A percentile compares a stretch with the other conserved stretches of the same genome.
phyloP scores from a whole-genome alignment of 1,139 yeast species.

The Hanseniaspora gamundiae region DNA sequence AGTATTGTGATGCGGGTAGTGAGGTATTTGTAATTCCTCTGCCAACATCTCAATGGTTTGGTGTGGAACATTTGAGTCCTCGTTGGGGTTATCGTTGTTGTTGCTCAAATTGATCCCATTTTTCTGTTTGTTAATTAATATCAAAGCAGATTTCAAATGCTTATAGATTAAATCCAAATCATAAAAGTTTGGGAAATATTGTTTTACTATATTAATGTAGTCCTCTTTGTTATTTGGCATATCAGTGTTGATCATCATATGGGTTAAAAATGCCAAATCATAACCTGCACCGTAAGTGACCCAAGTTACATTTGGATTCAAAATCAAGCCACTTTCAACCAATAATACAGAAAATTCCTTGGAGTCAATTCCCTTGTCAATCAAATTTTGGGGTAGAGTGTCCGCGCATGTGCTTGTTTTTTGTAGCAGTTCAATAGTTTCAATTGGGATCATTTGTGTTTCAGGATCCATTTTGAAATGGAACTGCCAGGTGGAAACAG shows the following conservation, averaged over 20 bases:
- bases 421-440: slow-evolving; percentile 60
- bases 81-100: slow-evolving; percentile 13
- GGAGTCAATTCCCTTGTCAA: slow-evolving; percentile 58
- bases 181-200: slow-evolving; percentile 71
- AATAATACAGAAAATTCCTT: slow-evolving; percentile 74
- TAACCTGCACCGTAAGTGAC: slow-evolving; percentile 89
- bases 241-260: slow-evolving; percentile 59
- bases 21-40: slow-evolving; percentile 46
- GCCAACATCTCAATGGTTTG: slow-evolving; percentile 29
- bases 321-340: slow-evolving; percentile 74
- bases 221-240: slow-evolving; percentile 79
- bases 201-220: slow-evolving; percentile 57
- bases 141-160: slow-evolving; percentile 27
- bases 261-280: slow-evolving; percentile 80
- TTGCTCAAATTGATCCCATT: slow-evolving; percentile 7
- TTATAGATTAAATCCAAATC: slow-evolving; percentile 76
- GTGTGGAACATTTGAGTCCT: slow-evolving; percentile 15
- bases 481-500: slow-evolving; percentile 88
- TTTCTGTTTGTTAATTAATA: slow-evolving; percentile 3
- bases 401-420: slow-evolving; percentile 79
- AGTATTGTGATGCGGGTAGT: slow-evolving; percentile 38
- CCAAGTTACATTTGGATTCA: slow-evolving; percentile 72
- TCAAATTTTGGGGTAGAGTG: slow-evolving; percentile 40
- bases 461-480: slow-evolving; percentile 72
- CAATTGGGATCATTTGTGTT: slow-evolving; percentile 65